Percentiles rank a stretch among this genome's conserved stretches.
These are phyloP conservation scores for Avena insularis DNA, from an alignment of 176 grass and related monocot genomes.

Conservation along the genomic window DNA sequence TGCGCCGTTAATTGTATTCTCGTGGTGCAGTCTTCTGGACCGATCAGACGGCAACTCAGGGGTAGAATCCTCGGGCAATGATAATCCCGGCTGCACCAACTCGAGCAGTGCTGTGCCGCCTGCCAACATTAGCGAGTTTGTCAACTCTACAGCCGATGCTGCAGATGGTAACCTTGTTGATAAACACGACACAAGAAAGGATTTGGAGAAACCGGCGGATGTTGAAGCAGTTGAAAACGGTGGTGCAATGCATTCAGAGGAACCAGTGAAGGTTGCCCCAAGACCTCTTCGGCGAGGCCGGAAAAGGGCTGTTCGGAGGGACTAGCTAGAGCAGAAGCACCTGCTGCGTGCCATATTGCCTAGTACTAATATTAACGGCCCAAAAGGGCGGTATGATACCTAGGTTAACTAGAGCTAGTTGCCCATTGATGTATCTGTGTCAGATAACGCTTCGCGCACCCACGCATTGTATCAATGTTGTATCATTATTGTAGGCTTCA, in stretches of 20 bases:
- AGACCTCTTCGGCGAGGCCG: constrained; percentile 41
- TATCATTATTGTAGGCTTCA: constrained; percentile 40
- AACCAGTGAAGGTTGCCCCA: constrained; percentile 12
- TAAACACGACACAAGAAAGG: not conserved
- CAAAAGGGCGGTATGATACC: constrained; percentile 42
- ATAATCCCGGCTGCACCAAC: constrained; percentile 61
- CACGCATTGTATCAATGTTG: constrained; percentile 41
- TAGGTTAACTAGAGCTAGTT: constrained; percentile 51
- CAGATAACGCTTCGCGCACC: not conserved
- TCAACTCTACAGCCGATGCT: constrained; percentile 5
- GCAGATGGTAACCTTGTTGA: not conserved
- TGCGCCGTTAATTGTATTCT: constrained; percentile 1
- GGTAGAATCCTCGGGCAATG: constrained; percentile 56
- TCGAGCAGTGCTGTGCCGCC: constrained; percentile 43
- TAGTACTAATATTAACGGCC: constrained; percentile 53
- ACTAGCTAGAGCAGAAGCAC: constrained; percentile 38
- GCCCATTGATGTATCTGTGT: constrained; percentile 32
- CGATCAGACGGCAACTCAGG: constrained; percentile 64
- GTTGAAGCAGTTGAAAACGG: constrained; percentile 43
- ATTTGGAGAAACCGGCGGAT: not conserved
- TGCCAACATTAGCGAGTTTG: not conserved
- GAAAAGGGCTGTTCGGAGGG: constrained; percentile 54
- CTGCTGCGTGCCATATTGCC: constrained; percentile 29
- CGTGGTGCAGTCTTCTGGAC: constrained; percentile 53
- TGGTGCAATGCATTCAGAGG: constrained; percentile 26